Conservation (phyloP, 1,284 basidiomycete species). For the Schizophyllum amplum region DNA sequence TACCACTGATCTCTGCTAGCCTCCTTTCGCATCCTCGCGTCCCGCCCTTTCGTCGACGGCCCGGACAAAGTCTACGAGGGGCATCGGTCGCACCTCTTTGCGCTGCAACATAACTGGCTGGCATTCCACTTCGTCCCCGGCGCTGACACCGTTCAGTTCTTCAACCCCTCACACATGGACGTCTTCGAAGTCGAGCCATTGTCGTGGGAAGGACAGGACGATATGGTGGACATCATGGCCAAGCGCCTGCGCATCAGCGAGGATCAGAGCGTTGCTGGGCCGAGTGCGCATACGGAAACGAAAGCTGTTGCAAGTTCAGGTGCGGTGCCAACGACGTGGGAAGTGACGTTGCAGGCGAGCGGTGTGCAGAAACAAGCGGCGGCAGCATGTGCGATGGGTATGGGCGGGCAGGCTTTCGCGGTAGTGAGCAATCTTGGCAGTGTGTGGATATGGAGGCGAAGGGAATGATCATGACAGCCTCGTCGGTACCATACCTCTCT, state of each 20-base stretch:
- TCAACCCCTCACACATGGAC: neutral
- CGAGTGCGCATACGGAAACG: conserved; percentile 11
- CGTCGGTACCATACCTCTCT: too few relatives aligned
- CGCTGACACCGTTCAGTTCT: neutral
- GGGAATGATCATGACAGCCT: neutral
- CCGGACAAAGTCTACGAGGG: neutral
- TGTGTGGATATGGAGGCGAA: neutral
- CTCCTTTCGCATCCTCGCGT: neutral
- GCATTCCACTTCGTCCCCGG: neutral
- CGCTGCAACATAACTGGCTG: neutral
- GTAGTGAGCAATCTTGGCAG: neutral
- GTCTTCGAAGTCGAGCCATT: neutral
- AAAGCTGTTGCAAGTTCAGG: conserved; percentile 16
- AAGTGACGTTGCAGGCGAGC: neutral
- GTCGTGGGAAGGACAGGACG: neutral
- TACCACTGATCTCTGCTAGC: neutral
- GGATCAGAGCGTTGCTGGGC: neutral
- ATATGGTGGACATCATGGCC: neutral
- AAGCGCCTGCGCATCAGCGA: neutral
- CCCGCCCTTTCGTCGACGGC: neutral
- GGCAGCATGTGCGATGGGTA: neutral
- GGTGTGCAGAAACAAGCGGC: neutral
- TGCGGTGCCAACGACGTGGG: conserved; percentile 3
- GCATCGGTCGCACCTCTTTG: neutral
- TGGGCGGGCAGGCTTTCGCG: conserved; percentile 5